Evolutionary conservation across 768 basidiomycete species (phyloP).

Genomic region (Boletus huronensis): DNA sequence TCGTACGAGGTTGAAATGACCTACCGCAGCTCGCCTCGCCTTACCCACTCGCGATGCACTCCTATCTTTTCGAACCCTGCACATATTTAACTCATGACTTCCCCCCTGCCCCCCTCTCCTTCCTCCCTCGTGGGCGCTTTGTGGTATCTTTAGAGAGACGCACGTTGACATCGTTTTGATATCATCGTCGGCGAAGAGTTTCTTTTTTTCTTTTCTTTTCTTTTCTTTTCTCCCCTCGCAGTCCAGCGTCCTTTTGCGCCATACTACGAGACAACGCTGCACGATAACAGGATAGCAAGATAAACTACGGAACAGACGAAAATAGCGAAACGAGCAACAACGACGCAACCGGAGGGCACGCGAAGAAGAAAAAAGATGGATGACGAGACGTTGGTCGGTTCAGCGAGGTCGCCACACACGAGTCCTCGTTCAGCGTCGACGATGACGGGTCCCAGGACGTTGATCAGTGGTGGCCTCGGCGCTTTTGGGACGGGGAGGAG

Average conservation of each 20-base stretch:
- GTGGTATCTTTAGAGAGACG: not conserved
- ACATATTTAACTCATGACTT: slow-evolving; percentile 12
- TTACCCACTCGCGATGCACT: not conserved
- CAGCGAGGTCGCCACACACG: slow-evolving; percentile 17
- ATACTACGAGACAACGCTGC: not conserved
- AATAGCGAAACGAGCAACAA: not conserved
- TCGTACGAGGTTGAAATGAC: not conserved
- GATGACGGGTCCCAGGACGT: slow-evolving; percentile 9
- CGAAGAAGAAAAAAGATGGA: slow-evolving; percentile 15
- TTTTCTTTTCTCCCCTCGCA: not conserved
- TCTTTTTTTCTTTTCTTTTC: not conserved
- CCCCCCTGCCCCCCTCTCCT: not conserved
- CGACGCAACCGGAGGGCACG: not conserved
- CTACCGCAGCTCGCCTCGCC: slow-evolving; percentile 21
- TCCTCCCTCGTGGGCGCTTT: slow-evolving; percentile 11
- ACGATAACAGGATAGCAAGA: not conserved
- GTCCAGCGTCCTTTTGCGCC: not conserved
- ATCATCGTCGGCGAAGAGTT: slow-evolving; percentile 1
- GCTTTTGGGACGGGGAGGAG: slow-evolving; percentile 24
- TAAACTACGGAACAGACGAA: not conserved
- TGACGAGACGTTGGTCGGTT: slow-evolving; percentile 24
- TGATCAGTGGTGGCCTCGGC: slow-evolving; percentile 1
- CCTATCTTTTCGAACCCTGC: slow-evolving; percentile 12
- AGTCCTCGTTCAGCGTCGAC: slow-evolving; percentile 23
- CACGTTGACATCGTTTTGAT: slow-evolving; percentile 1